Evolutionary conservation across 108 stramenopile genomes (phyloP).

Genomic region (Mediolabrus comicus): DNA sequence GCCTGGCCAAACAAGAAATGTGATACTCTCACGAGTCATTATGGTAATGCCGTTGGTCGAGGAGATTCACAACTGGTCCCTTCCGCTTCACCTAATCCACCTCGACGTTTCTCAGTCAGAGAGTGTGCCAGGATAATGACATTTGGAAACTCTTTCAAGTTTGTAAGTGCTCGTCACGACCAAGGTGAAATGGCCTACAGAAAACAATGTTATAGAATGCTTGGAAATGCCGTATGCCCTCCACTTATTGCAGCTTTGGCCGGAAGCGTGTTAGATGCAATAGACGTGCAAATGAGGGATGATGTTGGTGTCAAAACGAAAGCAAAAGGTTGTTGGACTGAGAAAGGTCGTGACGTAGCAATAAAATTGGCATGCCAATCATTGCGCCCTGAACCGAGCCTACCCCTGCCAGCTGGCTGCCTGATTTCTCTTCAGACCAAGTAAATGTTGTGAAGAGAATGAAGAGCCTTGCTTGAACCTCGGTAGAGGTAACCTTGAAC

Average conservation of each 20-base stretch:
- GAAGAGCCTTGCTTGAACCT: too few relatives aligned
- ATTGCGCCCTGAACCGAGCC: slow-evolving; percentile 18
- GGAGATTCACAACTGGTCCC: slow-evolving; percentile 77
- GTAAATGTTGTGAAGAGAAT: too few relatives aligned
- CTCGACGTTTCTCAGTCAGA: slow-evolving; percentile 66
- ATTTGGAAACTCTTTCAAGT: slow-evolving; percentile 60
- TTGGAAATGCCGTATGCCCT: slow-evolving; percentile 84
- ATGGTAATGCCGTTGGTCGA: slow-evolving; percentile 74
- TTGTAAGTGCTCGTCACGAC: slow-evolving; percentile 21
- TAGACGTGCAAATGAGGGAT: background rate
- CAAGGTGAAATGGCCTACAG: slow-evolving; percentile 72
- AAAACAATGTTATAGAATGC: slow-evolving; percentile 57
- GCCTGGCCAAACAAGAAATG: slow-evolving; percentile 71
- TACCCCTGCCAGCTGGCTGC: slow-evolving; percentile 34
- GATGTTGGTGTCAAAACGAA: background rate
- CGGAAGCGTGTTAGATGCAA: slow-evolving; percentile 61
- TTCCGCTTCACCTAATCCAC: slow-evolving; percentile 49
- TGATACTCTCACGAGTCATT: slow-evolving; percentile 71
- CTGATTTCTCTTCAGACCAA: slow-evolving; percentile 4
- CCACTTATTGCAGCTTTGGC: slow-evolving; percentile 76
- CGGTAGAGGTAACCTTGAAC: too few relatives aligned
- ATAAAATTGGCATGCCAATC: slow-evolving; percentile 35
- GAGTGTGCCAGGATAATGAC: slow-evolving; percentile 82
- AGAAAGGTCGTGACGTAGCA: slow-evolving; percentile 22
- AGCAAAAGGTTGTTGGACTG: slow-evolving; percentile 35